Base-by-base conservation (phyloP, 768 basidiomycete genomes). In the Phlegmacium glaucopus region DNA sequence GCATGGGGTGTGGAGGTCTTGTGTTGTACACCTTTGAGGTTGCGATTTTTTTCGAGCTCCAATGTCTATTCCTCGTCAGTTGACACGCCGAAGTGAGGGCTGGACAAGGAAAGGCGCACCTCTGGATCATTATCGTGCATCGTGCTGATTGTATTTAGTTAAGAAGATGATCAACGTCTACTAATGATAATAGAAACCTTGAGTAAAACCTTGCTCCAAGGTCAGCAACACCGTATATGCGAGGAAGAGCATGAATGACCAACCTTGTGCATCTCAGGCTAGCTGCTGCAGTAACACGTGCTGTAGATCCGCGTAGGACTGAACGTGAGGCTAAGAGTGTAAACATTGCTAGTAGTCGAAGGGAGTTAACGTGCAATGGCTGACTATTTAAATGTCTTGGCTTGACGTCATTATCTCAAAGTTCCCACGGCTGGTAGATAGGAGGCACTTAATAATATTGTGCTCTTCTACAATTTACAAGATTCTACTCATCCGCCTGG, bases 101-200 rank as follows among this genome's bases (percentile, higher is more conserved):
- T 10, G 7, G 2, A 34, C 3, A 35, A 30, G 9, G 8, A 34
- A 9, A 13, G 9, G 27, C 53, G 17, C 48, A 82, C 81, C 59
- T 78, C 69, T 5, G 82, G 70, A 52, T 79, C 74, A 52, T 82
- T 82, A 39, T 78, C 77, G 52, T 80, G 81, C 69, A 81, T 78
- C 12, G 80, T 77, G 62, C 77, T 78, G 51, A 42, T 47, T 16
- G 40, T 43, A 9, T 50, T 13, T 32, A 9, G 35, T 62, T 39
- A 58, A 5, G 40, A 18, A 16, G 27, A 42, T 22, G 22, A 27
- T 17, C 26, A 29, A 9, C 9, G 18, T 8, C 6, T 15, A 42
- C 32, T 38, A 6, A 12, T 15, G 28, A 37, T 15, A 26, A 13
- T n/a, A 30, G 16, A 47, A 45, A 57, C 52, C 52, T 57, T 16